phyloP scores from a whole-genome alignment of 257 asterid species.

The Gentiana dahurica region DNA sequence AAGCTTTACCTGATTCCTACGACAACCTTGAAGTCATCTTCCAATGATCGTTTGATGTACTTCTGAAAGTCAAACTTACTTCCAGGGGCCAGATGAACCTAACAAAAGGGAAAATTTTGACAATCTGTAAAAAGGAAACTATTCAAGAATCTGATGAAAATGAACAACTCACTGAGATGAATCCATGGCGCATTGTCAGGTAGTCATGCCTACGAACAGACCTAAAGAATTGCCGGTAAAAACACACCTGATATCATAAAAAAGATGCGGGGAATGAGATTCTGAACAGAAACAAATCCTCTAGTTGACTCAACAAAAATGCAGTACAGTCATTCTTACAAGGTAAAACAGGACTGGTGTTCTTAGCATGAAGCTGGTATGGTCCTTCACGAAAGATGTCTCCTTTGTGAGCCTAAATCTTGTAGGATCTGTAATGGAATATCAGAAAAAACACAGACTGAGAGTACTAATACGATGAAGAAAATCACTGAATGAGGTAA shows the following conservation, averaged over 20 bases:
- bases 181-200: constrained; percentile 83
- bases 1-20: constrained; percentile 74
- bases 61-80: constrained; percentile 88
- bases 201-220: constrained; percentile 83
- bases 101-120: background rate
- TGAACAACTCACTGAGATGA: constrained; percentile 58
- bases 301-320: background rate
- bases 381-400: constrained; percentile 84
- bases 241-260: constrained; percentile 46
- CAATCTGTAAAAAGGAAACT: background rate
- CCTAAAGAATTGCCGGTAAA: constrained; percentile 65
- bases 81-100: constrained; percentile 98
- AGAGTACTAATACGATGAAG: background rate
- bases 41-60: constrained; percentile 85
- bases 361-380: constrained; percentile 51
- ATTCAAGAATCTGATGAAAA: no score
- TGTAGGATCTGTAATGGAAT: constrained; percentile 40
- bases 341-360: constrained; percentile 55
- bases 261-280: no score
- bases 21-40: constrained; percentile 91
- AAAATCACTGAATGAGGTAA: no score
- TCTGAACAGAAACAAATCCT: background rate
- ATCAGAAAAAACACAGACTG: background rate
- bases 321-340: constrained; percentile 36
- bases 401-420: constrained; percentile 91